phyloP scores from a whole-genome alignment of 805 yeast species.

The Nakazawaea ernobii region DNA sequence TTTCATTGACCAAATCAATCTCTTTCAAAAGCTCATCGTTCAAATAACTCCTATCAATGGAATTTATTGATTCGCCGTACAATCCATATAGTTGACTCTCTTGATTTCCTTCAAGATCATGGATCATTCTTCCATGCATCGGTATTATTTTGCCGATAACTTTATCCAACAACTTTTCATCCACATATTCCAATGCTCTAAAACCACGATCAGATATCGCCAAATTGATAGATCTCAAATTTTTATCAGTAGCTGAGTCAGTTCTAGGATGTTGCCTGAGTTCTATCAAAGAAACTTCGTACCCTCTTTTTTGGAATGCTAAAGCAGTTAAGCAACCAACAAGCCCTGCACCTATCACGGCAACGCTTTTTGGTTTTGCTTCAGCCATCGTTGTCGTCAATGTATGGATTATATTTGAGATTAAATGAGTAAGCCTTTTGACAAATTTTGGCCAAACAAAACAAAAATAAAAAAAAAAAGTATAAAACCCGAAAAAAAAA shows the following conservation, averaged over 20 bases:
- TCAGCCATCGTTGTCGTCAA: background rate
- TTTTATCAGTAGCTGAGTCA: constrained; percentile 24
- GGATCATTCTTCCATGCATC: constrained; percentile 89
- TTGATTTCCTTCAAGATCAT: constrained; percentile 56
- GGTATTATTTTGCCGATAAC: constrained; percentile 66
- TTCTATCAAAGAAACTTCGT: constrained; percentile 67
- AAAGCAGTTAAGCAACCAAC: constrained; percentile 84
- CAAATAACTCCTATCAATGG: constrained; percentile 71
- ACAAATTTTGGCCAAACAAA: too few relatives aligned
- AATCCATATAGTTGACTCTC: constrained; percentile 73
- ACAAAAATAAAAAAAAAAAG: too few relatives aligned
- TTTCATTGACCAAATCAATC: constrained; percentile 37
- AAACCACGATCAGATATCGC: constrained; percentile 89
- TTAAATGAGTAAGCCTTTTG: background rate
- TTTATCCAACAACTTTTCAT: constrained; percentile 47
- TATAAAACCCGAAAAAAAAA: too few relatives aligned
- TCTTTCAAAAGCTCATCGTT: constrained; percentile 65
- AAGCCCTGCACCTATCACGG: constrained; percentile 82
- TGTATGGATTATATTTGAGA: background rate
- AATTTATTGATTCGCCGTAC: constrained; percentile 77
- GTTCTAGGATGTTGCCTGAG: constrained; percentile 61
- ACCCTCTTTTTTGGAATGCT: constrained; percentile 72
- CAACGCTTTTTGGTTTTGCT: constrained; percentile 31
- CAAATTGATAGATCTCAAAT: constrained; percentile 69
- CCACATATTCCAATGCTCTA: constrained; percentile 58